Conservation (phyloP, 2,329 filamentous ascomycete species). For the Chaetoscypha palmicola region DNA sequence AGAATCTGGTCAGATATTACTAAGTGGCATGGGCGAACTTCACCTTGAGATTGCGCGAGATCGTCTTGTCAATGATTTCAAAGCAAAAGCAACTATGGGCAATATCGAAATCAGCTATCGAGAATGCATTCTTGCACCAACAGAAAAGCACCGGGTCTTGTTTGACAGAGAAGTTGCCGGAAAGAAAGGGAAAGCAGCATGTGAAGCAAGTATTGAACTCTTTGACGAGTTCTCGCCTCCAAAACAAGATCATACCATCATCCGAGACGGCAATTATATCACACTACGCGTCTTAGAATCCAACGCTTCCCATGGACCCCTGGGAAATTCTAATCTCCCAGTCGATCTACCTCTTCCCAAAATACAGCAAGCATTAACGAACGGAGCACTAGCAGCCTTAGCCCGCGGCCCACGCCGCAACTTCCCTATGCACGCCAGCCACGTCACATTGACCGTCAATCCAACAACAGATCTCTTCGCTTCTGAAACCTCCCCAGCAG, state of each 20-base stretch:
- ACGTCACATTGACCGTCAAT: constrained; percentile 64
- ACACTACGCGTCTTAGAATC: constrained; percentile 39
- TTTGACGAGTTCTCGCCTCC: constrained; percentile 37
- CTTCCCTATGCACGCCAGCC: constrained; percentile 72
- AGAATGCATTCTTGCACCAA: constrained; percentile 62
- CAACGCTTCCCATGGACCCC: constrained; percentile 30
- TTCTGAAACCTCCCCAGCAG: constrained; percentile 59
- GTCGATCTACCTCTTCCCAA: constrained; percentile 43
- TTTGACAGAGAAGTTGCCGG: constrained; percentile 78
- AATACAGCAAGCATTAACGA: constrained; percentile 54
- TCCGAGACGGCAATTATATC: constrained; percentile 66
- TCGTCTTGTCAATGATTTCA: constrained; percentile 80
- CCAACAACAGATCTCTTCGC: constrained; percentile 57
- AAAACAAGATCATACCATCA: constrained; percentile 37
- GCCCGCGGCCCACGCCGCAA: constrained; percentile 75
- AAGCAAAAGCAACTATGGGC: constrained; percentile 77
- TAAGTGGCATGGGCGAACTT: constrained; percentile 94
- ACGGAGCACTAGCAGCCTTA: constrained; percentile 75
- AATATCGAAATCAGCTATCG: constrained; percentile 94
- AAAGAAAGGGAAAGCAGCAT: constrained; percentile 70
- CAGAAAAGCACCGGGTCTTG: constrained; percentile 49
- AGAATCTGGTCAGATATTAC: constrained; percentile 85
- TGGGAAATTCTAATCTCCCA: constrained; percentile 39
- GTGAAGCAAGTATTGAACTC: constrained; percentile 61
- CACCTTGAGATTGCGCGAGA: constrained; percentile 91